Base-by-base conservation (phyloP, 345 rosid species). In the Populus euphratica region DNA sequence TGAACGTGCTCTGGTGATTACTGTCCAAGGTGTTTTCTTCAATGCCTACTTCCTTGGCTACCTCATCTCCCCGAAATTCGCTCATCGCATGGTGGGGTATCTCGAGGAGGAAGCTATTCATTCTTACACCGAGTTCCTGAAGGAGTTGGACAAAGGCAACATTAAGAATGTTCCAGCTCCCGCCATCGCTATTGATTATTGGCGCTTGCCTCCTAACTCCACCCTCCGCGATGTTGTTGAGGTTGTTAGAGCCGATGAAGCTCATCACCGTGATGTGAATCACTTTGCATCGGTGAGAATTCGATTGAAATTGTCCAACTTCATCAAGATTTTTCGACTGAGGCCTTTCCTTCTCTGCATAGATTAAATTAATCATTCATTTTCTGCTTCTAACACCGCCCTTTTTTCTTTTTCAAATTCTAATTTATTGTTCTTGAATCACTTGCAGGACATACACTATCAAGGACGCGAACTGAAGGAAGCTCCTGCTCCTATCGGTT, bases 171-270 rank as follows among this genome's bases (percentile, higher is more conserved):
- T 91, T 44, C 84, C 89, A 1, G 96, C 96, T 23, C 98, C 96
- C 0, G 90, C 94, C 7, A 91, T 93, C 71, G 93, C 96, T 0
- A 86, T 91, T 43, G 98, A 91, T 81, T 91, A 91, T 81, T 90
- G 98, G 98, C 86, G 93, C 72, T 78, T 93, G 77, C 91, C 93
- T 9, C 86, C 86, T 70, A 90, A 90, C 79, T 90, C 98, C 18
- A 89, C 78, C 17, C 77, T 93, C 69, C 90, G 86, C 84, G 98
- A 91, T 81, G 92, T 87, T 70, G 83, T 91, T 1, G 88, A 88
- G n/a, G 96, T 93, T 62, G 89, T 91, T 39, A 92, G 94, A 72
- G 96, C 96, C 31, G 96, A 93, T 75, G 98, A 93, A 82, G 98
- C 96, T 73, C 96, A 89, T 66, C 96, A 93, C 69, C 89, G 93